Evolutionary conservation across 192 early-diverging fungal species (phyloP).

Genomic region (Backusella sp.): DNA sequence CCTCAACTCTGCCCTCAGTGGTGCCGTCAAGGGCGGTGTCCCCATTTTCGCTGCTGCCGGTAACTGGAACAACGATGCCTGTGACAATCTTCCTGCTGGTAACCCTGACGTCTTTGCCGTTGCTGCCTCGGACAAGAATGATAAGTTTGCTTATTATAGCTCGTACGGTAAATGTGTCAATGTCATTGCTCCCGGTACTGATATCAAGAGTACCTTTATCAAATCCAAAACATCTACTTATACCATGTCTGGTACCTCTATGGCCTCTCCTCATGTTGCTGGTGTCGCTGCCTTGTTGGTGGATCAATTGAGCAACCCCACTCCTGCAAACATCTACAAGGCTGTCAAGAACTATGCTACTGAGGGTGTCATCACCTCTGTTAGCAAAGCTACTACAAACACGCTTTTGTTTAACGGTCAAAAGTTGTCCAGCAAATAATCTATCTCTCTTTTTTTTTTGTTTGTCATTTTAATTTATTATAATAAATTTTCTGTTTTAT

Average conservation of each 20-base stretch:
- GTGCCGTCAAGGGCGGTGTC: constrained; percentile 56
- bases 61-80: constrained; percentile 65
- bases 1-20: constrained; percentile 59
- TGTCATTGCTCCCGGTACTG: constrained; percentile 83
- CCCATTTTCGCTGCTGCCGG: constrained; percentile 79
- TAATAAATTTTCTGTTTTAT: not conserved
- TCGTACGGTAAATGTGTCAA: constrained; percentile 92
- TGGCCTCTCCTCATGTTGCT: constrained; percentile 91
- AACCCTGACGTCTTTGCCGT: constrained; percentile 74
- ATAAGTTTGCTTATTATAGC: constrained; percentile 78
- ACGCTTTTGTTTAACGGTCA: constrained; percentile 9
- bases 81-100: constrained; percentile 59
- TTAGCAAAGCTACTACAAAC: constrained; percentile 5
- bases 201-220: constrained; percentile 82
- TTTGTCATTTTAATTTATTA: constrained; percentile 3
- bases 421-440: not conserved
- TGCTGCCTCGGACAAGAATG: constrained; percentile 77
- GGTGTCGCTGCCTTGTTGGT: constrained; percentile 81
- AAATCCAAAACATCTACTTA: constrained; percentile 71
- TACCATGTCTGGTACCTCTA: constrained; percentile 93
- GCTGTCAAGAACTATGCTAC: constrained; percentile 52
- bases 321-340: constrained; percentile 57
- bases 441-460: not conserved
- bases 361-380: constrained; percentile 46
- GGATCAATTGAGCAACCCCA: constrained; percentile 10